Base-by-base conservation (phyloP, 257 asterid species). In the Paraleonurus japonicus region DNA sequence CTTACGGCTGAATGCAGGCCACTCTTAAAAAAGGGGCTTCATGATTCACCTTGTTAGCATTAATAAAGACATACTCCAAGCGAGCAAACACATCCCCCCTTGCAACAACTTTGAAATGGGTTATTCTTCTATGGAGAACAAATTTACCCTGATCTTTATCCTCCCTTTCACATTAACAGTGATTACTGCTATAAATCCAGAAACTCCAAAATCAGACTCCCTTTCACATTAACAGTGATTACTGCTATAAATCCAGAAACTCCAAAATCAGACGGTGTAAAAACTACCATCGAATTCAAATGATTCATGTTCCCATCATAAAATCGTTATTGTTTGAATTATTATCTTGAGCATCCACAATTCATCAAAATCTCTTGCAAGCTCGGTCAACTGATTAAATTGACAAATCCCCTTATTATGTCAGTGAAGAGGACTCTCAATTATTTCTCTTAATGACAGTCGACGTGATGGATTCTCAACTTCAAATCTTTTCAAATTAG, bases 71-170 rank as follows among this genome's bases (percentile, higher is more conserved):
- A 45, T 22, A 28, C 22, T 61, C 41, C 53, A 48, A 47, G 63
- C 58, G 45, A 71, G 28, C 62, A 71, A 61, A 60, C 50, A 30
- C 23, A n/a, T 58, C 10, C 64, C 19, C 7, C 66, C 50, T 51
- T 32, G 51, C 64, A 53, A 13, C 53, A 50, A 67, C 19, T 47
- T 10, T 2, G 45, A 58, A 16, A 27, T 11, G 7, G 48, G 22
- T 58, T 23, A 19, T 70, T 60, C 28, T 7, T 47, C 51, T 24
- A 17, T 4, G 27, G 68, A 27, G 58, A 12, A 19, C 15, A 57
- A 58, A 24, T 58, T 59, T 30, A 60, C 68, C 26, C 33, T 8
- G 61, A 43, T 57, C 24, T 59, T 24, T 39, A 27, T 11, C 45
- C 68, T 69, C 64, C 73, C 53, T 71, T 16, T 61, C 11, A 5